Evolutionary conservation across 2,329 filamentous ascomycete species (phyloP), one percentile per base, ranked within the genome.

Genomic region (Fusarium sp.): DNA sequence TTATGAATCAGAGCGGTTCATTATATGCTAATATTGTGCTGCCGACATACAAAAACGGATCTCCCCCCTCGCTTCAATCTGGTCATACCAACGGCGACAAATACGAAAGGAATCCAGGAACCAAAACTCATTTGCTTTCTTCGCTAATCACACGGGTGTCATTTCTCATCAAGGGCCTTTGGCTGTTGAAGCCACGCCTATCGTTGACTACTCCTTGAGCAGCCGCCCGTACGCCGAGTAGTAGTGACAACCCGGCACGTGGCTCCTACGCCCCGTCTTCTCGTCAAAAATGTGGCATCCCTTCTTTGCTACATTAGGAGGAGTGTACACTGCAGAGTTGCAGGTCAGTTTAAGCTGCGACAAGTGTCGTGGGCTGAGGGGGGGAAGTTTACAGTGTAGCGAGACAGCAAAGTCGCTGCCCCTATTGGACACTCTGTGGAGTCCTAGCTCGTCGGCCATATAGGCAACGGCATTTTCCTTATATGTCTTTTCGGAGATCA

Each of bases 391-490:
- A 90, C 89, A 84, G 84, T 98, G 95, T 73, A 98, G 85, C 66
- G 94, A 97, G 58, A 98, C 92, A 74, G 95, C 95, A 79, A 93
- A 91, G 80, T 94, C 90, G 77, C 89, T 87, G 57, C 93, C 91
- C 29, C 90, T 89, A 82, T 98, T 98, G 74, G 89, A 90, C 69
- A 98, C 92, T 63, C 92, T 91, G 84, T 98, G 95, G 47, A 98
- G 87, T 22, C 95, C 95, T 31, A 98, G 90, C 84, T 94, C 90
- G 81, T 98, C 95, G 42, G 94, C 93, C 92, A 98, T 98, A 83
- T 98, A 98, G 10, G 94, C 92, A 42, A 97, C 94, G 71, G 93
- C 86, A 74, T 96, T 92, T 79, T 92, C 87, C 59, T 86, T 84
- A 79, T 94, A 93, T 47, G 87, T 88, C 42, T 89, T 93, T 78